Base-by-base conservation (phyloP, 257 asterid genomes). In the Nyctanthes arbortristis region DNA sequence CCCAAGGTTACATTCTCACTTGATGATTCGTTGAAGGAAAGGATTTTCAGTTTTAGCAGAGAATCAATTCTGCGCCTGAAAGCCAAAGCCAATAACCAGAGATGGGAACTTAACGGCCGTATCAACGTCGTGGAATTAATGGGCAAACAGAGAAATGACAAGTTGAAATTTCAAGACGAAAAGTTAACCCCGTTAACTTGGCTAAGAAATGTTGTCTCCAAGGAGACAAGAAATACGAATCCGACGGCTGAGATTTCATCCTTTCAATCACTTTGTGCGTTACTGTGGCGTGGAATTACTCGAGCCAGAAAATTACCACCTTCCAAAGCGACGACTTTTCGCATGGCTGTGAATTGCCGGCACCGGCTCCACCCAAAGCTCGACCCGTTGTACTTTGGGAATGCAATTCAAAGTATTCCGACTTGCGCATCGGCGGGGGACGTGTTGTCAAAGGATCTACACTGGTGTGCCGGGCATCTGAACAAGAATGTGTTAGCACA, bases 381-480 rank as follows among this genome's bases (percentile, higher is more conserved):
- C 35, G 68, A 64, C 9, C 14, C 68, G 2, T 24, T 24, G 9
- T 64, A 64, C 13, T 64, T 64, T 12, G 68, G 68, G 11, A 64
- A 37, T 35, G 58, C 68, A 2, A 64, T 64, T 24, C 68, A 64
- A 22, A 64, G 68, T 22, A 64, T 64, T 28, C 57, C 68, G 5
- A 64, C 68, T 1, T 64, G 5, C 34, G 68, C 68, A 10, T 5
- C 68, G 6, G 68, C 79, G 4, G 78, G 65, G 1, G 77, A 72
- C 7, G 62, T 72, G 10, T 5, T 72, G 22, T 12, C 43, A 30
- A 28, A 37, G 11, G 71, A 65, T 16, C 28, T 72, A 11, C 58
- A 28, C 1, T 72, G 77, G 77, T 39, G 66, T 25, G 71, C 77
- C 14, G 34, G 31, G 35, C 57, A 36, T 18, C 63, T 72, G 49